phyloP scores from a whole-genome alignment of 2,329 filamentous ascomycete species.

The Achaetomium macrosporum region DNA sequence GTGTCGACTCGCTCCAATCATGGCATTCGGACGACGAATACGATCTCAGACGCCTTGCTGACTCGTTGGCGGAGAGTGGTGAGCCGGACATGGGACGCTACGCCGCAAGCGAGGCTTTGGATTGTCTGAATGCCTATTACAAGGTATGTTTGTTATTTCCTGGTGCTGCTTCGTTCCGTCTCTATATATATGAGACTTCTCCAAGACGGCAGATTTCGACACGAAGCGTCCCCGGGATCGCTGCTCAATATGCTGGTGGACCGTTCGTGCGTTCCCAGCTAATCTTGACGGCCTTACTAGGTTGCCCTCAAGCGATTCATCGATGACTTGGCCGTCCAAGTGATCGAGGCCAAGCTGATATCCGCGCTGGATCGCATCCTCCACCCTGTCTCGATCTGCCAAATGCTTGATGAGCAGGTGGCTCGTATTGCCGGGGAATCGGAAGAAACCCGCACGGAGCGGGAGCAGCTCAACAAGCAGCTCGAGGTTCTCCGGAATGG shows the following conservation, averaged over 20 bases:
- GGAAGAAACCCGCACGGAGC: constrained; percentile 31
- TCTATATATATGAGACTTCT: too few species aligned
- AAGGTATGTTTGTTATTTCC: constrained; percentile 21
- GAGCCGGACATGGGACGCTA: constrained; percentile 25
- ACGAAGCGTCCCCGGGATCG: background rate
- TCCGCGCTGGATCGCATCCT: constrained; percentile 33
- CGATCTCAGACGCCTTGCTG: constrained; percentile 3
- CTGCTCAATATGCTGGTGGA: too few species aligned
- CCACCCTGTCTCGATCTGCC: constrained; percentile 33
- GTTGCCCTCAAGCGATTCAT: constrained; percentile 40
- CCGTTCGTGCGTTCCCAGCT: too few species aligned
- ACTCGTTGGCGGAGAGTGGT: background rate
- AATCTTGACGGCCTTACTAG: too few species aligned
- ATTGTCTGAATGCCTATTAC: constrained; percentile 34
- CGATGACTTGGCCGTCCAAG: constrained; percentile 38
- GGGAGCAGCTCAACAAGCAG: constrained; percentile 34
- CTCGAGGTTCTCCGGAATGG: constrained; percentile 34
- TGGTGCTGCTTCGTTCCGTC: background rate
- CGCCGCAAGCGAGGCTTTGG: constrained; percentile 30
- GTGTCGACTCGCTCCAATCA: background rate
- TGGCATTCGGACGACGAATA: background rate
- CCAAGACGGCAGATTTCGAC: too few species aligned
- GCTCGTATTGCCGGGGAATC: constrained; percentile 37
- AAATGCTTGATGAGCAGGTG: constrained; percentile 33
- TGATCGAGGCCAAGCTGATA: constrained; percentile 38